Conservation (phyloP, 2,329 filamentous ascomycete species). For the Arthroderma uncinatum region DNA sequence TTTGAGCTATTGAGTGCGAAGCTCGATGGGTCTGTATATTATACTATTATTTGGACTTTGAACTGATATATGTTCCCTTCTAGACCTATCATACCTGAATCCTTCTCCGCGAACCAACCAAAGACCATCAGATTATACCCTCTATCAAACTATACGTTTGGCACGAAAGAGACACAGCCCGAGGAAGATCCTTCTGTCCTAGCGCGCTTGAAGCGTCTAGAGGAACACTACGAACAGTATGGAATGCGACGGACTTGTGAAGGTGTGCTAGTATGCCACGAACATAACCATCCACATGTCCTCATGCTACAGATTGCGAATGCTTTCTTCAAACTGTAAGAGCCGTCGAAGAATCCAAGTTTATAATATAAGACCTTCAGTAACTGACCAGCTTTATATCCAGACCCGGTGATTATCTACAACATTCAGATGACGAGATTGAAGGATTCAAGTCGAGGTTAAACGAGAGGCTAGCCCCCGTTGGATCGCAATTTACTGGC, state of each 20-base stretch:
- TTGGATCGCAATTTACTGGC: constrained; percentile 68
- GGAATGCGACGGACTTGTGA: constrained; percentile 97
- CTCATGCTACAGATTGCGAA: constrained; percentile 99
- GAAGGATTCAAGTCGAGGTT: constrained; percentile 88
- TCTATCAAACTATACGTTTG: constrained; percentile 96
- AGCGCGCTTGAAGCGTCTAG: constrained; percentile 81
- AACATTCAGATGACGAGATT: constrained; percentile 75
- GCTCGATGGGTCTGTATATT: neutral
- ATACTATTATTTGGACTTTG: neutral
- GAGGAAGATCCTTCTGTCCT: constrained; percentile 96
- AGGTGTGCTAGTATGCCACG: constrained; percentile 92
- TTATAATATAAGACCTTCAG: neutral
- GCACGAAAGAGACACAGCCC: constrained; percentile 94
- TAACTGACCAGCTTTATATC: neutral
- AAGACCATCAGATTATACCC: constrained; percentile 84
- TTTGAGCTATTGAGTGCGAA: neutral
- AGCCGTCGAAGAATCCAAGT: constrained; percentile 3
- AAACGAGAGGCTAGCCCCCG: constrained; percentile 85
- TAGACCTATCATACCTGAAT: constrained; percentile 62
- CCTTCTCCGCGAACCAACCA: constrained; percentile 84
- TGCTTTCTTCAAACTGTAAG: constrained; percentile 89
- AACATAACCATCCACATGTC: constrained; percentile 98
- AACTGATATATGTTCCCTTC: neutral
- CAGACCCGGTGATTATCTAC: constrained; percentile 83
- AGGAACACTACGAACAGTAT: constrained; percentile 83